Conservation (phyloP, 228 moss, liverwort and hornwort genomes). For the Sphagnum fallax region DNA sequence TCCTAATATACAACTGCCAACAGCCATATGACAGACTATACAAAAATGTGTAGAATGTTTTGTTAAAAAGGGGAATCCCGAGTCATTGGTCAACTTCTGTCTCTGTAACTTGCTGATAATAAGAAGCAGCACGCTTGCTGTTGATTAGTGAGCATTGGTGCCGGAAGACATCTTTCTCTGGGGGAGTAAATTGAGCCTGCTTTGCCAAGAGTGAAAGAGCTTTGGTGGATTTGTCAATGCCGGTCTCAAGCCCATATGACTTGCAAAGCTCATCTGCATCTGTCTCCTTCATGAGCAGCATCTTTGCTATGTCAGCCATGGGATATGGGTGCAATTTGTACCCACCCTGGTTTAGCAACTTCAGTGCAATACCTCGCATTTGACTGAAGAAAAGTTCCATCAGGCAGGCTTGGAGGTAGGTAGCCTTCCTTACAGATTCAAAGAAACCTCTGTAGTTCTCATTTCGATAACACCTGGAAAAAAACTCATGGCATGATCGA, state of each 20-base stretch:
- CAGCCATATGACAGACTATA: too few species aligned
- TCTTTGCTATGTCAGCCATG: slow-evolving; percentile 60
- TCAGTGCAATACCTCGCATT: slow-evolving; percentile 54
- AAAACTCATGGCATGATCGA: neutral
- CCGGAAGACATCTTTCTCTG: slow-evolving; percentile 39
- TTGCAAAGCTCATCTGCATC: slow-evolving; percentile 66
- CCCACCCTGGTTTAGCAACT: slow-evolving; percentile 59
- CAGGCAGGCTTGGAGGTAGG: slow-evolving; percentile 79
- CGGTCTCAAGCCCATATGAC: slow-evolving; percentile 67
- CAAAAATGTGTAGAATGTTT: too few species aligned
- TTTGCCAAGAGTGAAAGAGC: slow-evolving; percentile 54
- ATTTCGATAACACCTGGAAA: slow-evolving; percentile 61
- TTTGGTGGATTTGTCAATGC: slow-evolving; percentile 47
- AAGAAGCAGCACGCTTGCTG: slow-evolving; percentile 58
- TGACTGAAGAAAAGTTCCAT: slow-evolving; percentile 81
- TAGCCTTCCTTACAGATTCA: slow-evolving; percentile 60
- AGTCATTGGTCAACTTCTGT: neutral
- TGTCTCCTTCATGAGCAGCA: slow-evolving; percentile 62
- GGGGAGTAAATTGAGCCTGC: slow-evolving; percentile 56
- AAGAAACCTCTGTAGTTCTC: slow-evolving; percentile 75
- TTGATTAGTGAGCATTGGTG: slow-evolving; percentile 58
- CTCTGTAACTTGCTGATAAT: slow-evolving; percentile 52
- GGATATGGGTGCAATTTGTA: slow-evolving; percentile 87
- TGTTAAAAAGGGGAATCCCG: too few species aligned
- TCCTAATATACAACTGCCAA: too few species aligned